A percentile compares a stretch with the other conserved stretches of the same genome.
phyloP scores from a whole-genome alignment of 148 eudicot genomes.

The Gaultheria prostrata region DNA sequence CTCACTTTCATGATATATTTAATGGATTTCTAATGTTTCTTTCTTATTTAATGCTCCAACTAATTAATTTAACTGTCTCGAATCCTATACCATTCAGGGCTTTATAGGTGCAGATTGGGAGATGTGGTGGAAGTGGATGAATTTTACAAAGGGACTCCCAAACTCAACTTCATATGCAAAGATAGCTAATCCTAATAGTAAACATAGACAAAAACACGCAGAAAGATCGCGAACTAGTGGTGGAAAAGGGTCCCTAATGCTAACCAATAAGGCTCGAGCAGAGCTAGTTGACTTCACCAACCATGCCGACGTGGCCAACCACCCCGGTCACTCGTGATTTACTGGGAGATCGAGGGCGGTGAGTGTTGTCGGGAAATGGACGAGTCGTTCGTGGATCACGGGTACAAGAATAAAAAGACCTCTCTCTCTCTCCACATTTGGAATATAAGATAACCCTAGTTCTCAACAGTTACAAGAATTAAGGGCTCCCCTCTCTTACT shows the following conservation, averaged over 20 bases:
- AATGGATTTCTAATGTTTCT: too few relatives aligned
- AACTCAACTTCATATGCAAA: conserved; percentile 57
- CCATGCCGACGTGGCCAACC: conserved; percentile 46
- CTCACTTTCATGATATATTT: too few relatives aligned
- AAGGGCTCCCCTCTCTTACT: too few relatives aligned
- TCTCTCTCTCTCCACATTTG: too few relatives aligned
- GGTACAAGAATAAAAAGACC: too few relatives aligned
- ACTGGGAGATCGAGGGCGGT: conserved; percentile 74
- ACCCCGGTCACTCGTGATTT: conserved; percentile 78
- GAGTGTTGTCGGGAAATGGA: conserved; percentile 70
- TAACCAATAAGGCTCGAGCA: conserved; percentile 28
- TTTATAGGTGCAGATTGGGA: conserved; percentile 71
- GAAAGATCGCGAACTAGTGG: conserved; percentile 67
- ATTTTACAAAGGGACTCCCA: conserved; percentile 53
- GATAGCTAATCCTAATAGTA: conserved; percentile 65
- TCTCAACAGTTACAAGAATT: too few relatives aligned
- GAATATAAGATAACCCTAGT: too few relatives aligned
- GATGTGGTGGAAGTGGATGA: conserved; percentile 75
- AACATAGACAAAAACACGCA: conserved; percentile 84
- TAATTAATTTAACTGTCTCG: not conserved
- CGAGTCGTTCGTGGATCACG: conserved; percentile 58
- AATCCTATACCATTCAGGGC: conserved; percentile 36
- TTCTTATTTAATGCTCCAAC: too few relatives aligned
- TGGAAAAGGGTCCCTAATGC: conserved; percentile 48
- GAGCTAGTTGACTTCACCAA: conserved; percentile 81